Percentiles rank a stretch among this genome's conserved stretches.
Conservation (phyloP, 495 filamentous ascomycete species). For the Parathielavia appendiculata region DNA sequence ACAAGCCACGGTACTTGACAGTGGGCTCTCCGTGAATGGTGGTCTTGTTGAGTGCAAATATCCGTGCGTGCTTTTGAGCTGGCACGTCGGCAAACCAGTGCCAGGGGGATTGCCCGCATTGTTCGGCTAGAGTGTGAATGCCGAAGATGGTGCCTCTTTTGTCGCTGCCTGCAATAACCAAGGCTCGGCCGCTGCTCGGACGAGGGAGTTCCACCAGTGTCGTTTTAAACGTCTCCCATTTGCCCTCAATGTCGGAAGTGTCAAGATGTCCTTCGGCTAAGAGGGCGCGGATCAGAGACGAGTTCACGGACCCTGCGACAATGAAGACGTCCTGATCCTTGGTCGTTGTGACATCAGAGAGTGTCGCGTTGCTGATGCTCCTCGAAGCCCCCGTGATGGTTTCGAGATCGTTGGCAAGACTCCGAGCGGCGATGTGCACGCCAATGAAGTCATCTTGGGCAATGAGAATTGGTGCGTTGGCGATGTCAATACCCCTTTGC, state of each 20-base stretch:
- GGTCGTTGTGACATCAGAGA: slow-evolving; percentile 9
- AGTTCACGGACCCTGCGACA: slow-evolving; percentile 54
- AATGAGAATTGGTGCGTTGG: slow-evolving; percentile 35
- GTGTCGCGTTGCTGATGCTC: slow-evolving; percentile 29
- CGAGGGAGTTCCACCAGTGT: slow-evolving; percentile 47
- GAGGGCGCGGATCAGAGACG: slow-evolving; percentile 45
- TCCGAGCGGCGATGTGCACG: slow-evolving; percentile 52
- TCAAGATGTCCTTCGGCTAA: slow-evolving; percentile 40
- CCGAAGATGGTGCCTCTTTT: slow-evolving; percentile 58
- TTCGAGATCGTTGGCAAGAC: slow-evolving; percentile 50
- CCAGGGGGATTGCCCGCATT: slow-evolving; percentile 49
- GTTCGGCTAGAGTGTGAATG: slow-evolving; percentile 57
- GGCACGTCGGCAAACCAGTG: slow-evolving; percentile 62
- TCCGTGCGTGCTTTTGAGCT: slow-evolving; percentile 39
- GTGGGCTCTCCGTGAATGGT: slow-evolving; percentile 51
- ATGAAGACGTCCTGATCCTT: slow-evolving; percentile 39
- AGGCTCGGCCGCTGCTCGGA: slow-evolving; percentile 41
- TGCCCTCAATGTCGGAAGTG: slow-evolving; percentile 43
- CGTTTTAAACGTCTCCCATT: slow-evolving; percentile 59
- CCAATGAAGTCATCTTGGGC: slow-evolving; percentile 49
- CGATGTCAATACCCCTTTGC: slow-evolving; percentile 21
- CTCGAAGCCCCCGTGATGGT: slow-evolving; percentile 22
- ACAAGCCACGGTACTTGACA: slow-evolving; percentile 61
- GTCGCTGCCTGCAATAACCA: slow-evolving; percentile 59
- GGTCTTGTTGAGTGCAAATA: slow-evolving; percentile 46